A percentile compares a stretch with the other conserved stretches of the same genome.
Evolutionary conservation across 2,329 filamentous ascomycete genomes (phyloP).

Genomic region (Cordyceps militaris): DNA sequence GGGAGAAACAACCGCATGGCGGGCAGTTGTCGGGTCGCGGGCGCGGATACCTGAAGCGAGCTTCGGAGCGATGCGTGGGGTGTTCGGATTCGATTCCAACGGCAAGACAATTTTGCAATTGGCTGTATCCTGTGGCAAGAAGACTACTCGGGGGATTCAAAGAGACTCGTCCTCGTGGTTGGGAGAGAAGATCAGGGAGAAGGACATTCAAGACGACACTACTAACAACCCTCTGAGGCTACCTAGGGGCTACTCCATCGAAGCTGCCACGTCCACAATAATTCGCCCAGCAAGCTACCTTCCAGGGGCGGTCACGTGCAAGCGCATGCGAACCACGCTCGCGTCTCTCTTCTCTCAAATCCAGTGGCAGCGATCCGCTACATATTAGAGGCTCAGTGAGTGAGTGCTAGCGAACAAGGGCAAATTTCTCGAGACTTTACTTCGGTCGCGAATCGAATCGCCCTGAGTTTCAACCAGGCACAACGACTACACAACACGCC

Average conservation of each 20-base stretch:
- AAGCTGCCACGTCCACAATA: conserved; percentile 49
- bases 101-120: neutral
- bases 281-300: conserved; percentile 21
- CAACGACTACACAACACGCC: neutral
- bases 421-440: neutral
- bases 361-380: neutral
- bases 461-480: neutral
- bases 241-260: conserved; percentile 13
- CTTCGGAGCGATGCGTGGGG: neutral
- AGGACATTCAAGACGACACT: neutral
- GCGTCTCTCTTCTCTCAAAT: neutral
- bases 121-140: neutral
- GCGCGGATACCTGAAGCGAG: neutral
- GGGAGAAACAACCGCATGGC: conserved; percentile 57
- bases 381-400: neutral
- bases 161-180: neutral
- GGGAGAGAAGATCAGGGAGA: neutral
- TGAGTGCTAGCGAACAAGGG: neutral
- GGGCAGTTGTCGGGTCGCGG: conserved; percentile 3
- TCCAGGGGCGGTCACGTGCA: conserved; percentile 33
- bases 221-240: neutral
- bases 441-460: neutral
- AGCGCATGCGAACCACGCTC: neutral
- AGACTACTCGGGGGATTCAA: neutral
- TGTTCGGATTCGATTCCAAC: neutral